phyloP scores from a whole-genome alignment of 805 yeast species.

The Saccharomycopsis fermentans region DNA sequence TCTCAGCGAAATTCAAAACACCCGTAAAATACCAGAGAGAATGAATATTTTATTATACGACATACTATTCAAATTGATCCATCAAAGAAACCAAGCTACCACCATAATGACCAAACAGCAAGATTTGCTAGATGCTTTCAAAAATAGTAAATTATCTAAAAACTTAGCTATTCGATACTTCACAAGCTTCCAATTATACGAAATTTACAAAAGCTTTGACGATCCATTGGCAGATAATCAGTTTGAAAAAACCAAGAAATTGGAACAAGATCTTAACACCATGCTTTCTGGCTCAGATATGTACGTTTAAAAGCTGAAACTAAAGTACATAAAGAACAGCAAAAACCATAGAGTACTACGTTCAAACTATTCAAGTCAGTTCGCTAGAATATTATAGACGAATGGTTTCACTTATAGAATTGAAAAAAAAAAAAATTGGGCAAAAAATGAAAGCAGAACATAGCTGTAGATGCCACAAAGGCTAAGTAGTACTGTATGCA shows the following conservation, averaged over 20 bases:
- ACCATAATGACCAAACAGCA: slow-evolving; percentile 8
- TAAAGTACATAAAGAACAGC: background rate
- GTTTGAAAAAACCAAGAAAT: background rate
- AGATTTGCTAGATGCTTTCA: slow-evolving; percentile 5
- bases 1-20: too few species aligned
- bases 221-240: slow-evolving; percentile 5
- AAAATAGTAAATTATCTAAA: slow-evolving; percentile 4
- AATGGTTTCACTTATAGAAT: too few species aligned
- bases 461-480: too few species aligned
- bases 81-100: background rate
- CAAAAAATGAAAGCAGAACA: too few species aligned
- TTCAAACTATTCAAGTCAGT: too few species aligned
- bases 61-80: slow-evolving; percentile 1
- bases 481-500: too few species aligned
- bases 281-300: background rate
- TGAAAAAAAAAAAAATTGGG: too few species aligned
- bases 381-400: too few species aligned
- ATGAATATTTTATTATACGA: slow-evolving; percentile 9
- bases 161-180: slow-evolving; percentile 7
- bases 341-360: background rate
- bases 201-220: slow-evolving; percentile 8
- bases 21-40: background rate
- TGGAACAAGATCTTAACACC: background rate
- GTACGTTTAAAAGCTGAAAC: background rate
- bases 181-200: slow-evolving; percentile 6